Conservation (phyloP, 441 rosid genomes). For the Eruca vesicaria region DNA sequence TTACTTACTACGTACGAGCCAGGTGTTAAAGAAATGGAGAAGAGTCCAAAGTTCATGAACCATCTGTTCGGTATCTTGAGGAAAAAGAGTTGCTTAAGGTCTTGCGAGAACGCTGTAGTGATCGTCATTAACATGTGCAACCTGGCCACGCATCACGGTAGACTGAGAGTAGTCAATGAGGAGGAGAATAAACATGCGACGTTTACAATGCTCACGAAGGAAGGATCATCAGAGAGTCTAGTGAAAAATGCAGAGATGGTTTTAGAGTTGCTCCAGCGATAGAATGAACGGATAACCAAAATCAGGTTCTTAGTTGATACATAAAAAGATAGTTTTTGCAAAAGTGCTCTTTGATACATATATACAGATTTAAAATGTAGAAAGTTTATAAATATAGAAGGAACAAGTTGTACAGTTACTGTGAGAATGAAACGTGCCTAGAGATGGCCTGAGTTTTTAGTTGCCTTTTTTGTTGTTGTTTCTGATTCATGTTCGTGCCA, state of each 20-base stretch:
- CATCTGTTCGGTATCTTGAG: constrained; percentile 41
- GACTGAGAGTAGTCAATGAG: neutral
- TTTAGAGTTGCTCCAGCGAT: neutral
- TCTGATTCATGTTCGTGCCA: neutral
- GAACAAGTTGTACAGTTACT: neutral
- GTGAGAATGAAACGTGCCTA: neutral
- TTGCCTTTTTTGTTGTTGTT: neutral
- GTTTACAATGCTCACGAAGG: neutral
- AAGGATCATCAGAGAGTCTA: neutral
- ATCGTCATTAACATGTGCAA: constrained; percentile 35
- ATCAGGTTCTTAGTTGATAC: neutral
- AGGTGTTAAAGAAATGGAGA: constrained; percentile 37
- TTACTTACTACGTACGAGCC: constrained; percentile 30
- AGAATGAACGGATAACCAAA: neutral
- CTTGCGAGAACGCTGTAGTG: constrained; percentile 40
- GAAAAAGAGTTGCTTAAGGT: constrained; percentile 27
- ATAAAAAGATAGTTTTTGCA: neutral
- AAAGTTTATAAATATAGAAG: neutral
- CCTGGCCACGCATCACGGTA: neutral
- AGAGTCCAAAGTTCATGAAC: constrained; percentile 22
- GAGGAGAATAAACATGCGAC: neutral
- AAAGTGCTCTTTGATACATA: neutral
- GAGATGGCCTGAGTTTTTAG: neutral
- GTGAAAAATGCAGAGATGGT: neutral
- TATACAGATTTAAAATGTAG: neutral